A percentile compares a stretch with the other conserved stretches of the same genome.
phyloP scores from a whole-genome alignment of 768 basidiomycete species.

The Chalciporus sphaerocephalus region DNA sequence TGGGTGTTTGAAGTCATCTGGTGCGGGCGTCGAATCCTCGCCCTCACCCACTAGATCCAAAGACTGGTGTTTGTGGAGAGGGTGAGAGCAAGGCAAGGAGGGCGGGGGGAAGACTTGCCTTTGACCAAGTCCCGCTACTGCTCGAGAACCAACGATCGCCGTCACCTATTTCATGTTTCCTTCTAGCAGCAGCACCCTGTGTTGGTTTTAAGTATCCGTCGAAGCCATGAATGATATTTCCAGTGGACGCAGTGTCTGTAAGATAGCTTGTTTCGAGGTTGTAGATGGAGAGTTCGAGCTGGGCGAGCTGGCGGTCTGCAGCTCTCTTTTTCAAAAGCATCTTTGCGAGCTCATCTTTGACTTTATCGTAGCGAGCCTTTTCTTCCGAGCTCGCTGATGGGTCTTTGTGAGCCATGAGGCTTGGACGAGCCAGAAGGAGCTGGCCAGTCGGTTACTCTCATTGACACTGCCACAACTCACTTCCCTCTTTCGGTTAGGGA shows the following conservation, averaged over 20 bases:
- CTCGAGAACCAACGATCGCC: conserved; percentile 77
- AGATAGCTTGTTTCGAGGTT: conserved; percentile 73
- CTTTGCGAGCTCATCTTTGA: conserved; percentile 70
- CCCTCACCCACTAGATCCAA: conserved; percentile 71
- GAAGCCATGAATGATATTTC: conserved; percentile 85
- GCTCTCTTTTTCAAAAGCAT: conserved; percentile 72
- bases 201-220: conserved; percentile 81
- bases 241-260: conserved; percentile 75
- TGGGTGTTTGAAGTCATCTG: conserved; percentile 62
- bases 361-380: conserved; percentile 62
- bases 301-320: conserved; percentile 74
- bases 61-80: conserved; percentile 45
- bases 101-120: conserved; percentile 40
- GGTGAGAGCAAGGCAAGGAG: conserved; percentile 3
- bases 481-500: conserved; percentile 25
- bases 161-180: conserved; percentile 74
- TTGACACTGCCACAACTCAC: conserved; percentile 6
- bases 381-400: conserved; percentile 55
- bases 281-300: conserved; percentile 75
- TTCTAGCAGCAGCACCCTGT: conserved; percentile 45
- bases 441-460: no score
- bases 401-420: conserved; percentile 37
- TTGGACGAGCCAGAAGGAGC: no score
- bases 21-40: conserved; percentile 56
- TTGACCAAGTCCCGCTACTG: conserved; percentile 73